Conservation (phyloP, 2,329 filamentous ascomycete genomes). For the Helminthosporium solani region DNA sequence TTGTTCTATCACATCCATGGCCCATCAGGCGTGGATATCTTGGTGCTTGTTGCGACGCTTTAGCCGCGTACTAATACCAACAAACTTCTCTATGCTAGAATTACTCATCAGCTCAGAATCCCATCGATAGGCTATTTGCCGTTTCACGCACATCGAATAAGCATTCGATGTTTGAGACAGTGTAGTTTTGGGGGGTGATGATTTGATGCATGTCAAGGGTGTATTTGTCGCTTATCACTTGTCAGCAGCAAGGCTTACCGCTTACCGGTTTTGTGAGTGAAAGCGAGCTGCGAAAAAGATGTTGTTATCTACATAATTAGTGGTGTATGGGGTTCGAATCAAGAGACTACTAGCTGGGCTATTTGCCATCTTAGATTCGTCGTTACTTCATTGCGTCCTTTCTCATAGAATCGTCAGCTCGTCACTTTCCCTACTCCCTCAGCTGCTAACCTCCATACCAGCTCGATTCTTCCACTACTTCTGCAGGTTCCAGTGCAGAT, state of each 20-base stretch:
- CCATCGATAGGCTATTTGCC: conserved; percentile 13
- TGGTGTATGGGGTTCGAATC: too few relatives aligned
- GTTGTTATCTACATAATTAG: too few relatives aligned
- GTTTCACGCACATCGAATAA: conserved; percentile 4
- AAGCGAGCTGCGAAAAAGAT: too few relatives aligned
- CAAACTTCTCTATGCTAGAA: conserved; percentile 2
- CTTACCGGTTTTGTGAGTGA: too few relatives aligned
- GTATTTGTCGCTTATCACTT: background rate
- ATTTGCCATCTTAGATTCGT: background rate
- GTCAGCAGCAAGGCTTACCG: background rate
- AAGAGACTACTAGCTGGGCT: background rate
- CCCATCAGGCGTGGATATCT: too few relatives aligned
- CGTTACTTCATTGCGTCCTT: background rate
- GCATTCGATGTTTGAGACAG: conserved; percentile 6
- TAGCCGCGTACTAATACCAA: conserved; percentile 6
- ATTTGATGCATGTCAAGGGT: background rate
- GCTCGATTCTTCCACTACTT: background rate
- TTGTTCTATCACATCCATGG: too few relatives aligned
- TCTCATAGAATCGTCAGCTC: background rate
- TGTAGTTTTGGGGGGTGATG: conserved; percentile 1
- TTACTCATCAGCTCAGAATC: background rate
- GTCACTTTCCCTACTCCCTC: background rate
- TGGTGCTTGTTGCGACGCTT: too few relatives aligned
- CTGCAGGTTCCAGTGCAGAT: background rate
- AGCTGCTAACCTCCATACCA: too few relatives aligned